phyloP scores from a whole-genome alignment of 805 yeast species.

The Scheffersomyces coipomensis region DNA sequence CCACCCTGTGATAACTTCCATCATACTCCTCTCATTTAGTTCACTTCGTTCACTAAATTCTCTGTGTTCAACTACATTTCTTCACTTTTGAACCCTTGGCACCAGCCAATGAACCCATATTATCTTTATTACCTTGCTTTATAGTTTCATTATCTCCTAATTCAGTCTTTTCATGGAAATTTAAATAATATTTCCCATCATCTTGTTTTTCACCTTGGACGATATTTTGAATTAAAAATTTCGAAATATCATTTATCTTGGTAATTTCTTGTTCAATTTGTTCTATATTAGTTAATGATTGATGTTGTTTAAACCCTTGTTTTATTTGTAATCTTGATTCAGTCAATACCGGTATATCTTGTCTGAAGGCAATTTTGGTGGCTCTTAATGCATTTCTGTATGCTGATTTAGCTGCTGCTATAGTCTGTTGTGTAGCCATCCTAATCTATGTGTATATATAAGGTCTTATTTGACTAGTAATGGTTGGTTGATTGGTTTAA shows the following conservation, averaged over 20 bases:
- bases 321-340: slow-evolving; percentile 65
- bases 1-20: too few species aligned
- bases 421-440: not conserved
- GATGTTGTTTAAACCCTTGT: slow-evolving; percentile 45
- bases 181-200: slow-evolving; percentile 50
- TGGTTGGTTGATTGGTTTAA: too few species aligned
- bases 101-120: slow-evolving; percentile 49
- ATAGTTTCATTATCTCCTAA: slow-evolving; percentile 86
- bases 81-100: slow-evolving; percentile 45
- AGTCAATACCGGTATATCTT: slow-evolving; percentile 45
- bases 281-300: slow-evolving; percentile 14
- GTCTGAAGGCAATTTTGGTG: slow-evolving; percentile 56
- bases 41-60: too few species aligned
- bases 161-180: slow-evolving; percentile 80
- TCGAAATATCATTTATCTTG: slow-evolving; percentile 67
- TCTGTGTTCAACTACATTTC: slow-evolving; percentile 22
- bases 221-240: slow-evolving; percentile 67
- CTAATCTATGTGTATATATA: too few species aligned
- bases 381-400: slow-evolving; percentile 70
- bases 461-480: too few species aligned
- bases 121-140: slow-evolving; percentile 46
- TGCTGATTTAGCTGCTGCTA: slow-evolving; percentile 42
- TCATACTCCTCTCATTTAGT: too few species aligned
- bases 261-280: slow-evolving; percentile 41
- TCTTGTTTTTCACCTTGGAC: slow-evolving; percentile 73